Evolutionary conservation across 805 yeast species (phyloP).

Genomic region (Naumovozyma dairenensis): DNA sequence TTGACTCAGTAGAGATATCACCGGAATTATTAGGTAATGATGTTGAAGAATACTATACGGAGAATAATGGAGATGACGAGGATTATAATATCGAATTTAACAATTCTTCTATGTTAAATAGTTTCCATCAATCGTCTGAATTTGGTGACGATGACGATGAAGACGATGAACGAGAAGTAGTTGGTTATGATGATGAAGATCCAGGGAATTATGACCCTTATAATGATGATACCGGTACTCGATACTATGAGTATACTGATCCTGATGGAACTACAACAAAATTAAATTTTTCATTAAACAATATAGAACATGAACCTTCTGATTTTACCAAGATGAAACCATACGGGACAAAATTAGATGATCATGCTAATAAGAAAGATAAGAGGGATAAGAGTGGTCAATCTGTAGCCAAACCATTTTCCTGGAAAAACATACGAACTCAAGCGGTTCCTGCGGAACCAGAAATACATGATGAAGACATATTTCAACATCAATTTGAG

Average conservation of each 20-base stretch:
- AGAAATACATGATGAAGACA: slow-evolving; percentile 15
- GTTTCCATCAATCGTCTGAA: not conserved
- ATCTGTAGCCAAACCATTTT: too few relatives aligned
- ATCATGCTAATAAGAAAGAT: slow-evolving; percentile 24
- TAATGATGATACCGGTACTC: slow-evolving; percentile 22
- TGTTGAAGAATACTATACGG: slow-evolving; percentile 5
- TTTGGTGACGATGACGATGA: slow-evolving; percentile 46
- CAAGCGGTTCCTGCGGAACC: slow-evolving; percentile 11
- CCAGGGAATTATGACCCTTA: slow-evolving; percentile 33
- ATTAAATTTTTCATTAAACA: slow-evolving; percentile 8
- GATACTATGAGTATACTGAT: slow-evolving; percentile 29
- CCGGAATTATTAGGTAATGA: slow-evolving; percentile 17
- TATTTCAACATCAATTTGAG: slow-evolving; percentile 39
- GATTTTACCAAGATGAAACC: too few relatives aligned
- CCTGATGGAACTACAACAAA: slow-evolving; percentile 29
- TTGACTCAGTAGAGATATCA: not conserved
- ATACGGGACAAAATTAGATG: too few relatives aligned
- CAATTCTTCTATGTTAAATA: not conserved
- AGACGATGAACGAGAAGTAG: slow-evolving; percentile 29
- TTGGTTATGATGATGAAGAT: slow-evolving; percentile 45
- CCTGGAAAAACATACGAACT: slow-evolving; percentile 8
- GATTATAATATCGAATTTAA: not conserved
- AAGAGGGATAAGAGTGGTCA: slow-evolving; percentile 1
- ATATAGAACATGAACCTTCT: too few relatives aligned
- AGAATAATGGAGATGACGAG: slow-evolving; percentile 11